A percentile compares a stretch with the other conserved stretches of the same genome.
Evolutionary conservation across 208 protist species (phyloP).

Genomic region (Leishmania lainsoni): DNA sequence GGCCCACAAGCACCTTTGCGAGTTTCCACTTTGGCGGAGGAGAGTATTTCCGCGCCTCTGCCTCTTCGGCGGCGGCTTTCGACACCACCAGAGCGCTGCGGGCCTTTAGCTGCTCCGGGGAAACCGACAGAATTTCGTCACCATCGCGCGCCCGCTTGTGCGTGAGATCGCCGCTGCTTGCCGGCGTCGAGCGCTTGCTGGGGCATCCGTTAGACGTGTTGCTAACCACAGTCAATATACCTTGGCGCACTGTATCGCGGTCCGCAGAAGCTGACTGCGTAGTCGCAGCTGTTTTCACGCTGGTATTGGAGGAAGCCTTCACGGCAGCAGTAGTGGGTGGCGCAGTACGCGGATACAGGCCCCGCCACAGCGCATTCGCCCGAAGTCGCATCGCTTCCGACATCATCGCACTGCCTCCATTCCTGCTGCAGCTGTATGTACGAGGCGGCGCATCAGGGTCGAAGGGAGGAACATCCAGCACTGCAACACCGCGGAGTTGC

Average conservation of each 20-base stretch:
- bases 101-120: constrained; percentile 59
- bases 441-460: constrained; percentile 10
- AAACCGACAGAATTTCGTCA: constrained; percentile 53
- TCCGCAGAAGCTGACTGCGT: not conserved
- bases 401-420: not conserved
- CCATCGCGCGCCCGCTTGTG: constrained; percentile 41
- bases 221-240: constrained; percentile 19
- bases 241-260: constrained; percentile 9
- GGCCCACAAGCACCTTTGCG: constrained; percentile 88
- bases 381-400: constrained; percentile 35
- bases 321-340: constrained; percentile 7
- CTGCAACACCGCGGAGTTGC: constrained; percentile 45
- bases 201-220: not conserved
- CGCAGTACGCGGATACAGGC: constrained; percentile 43
- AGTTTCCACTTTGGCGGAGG: constrained; percentile 94
- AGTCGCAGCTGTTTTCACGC: not conserved
- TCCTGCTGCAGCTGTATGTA: not conserved
- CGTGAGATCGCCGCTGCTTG: not conserved
- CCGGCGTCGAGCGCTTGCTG: not conserved
- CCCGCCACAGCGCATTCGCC: constrained; percentile 40
- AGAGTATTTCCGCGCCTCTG: constrained; percentile 32
- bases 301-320: not conserved
- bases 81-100: constrained; percentile 46
- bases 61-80: constrained; percentile 22
- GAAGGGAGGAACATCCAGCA: constrained; percentile 18